These are phyloP conservation scores for Prinsepia uniflora DNA, from an alignment of 306 rosid genomes.

Conservation along the genomic window DNA sequence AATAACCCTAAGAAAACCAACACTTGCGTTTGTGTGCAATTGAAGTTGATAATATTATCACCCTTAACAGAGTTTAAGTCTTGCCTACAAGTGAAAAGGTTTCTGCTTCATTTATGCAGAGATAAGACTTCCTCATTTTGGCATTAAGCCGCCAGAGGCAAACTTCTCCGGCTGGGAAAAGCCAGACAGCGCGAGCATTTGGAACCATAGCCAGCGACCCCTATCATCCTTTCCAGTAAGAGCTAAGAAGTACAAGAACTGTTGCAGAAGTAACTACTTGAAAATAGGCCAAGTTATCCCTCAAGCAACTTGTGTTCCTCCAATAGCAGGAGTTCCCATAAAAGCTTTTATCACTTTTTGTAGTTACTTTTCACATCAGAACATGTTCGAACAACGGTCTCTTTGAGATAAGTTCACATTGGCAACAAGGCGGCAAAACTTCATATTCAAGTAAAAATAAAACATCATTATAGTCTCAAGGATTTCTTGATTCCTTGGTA, in stretches of 20 bases:
- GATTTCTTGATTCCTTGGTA: background rate
- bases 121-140: too few species aligned
- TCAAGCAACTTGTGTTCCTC: background rate
- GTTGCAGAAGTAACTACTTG: too few species aligned
- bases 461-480: background rate
- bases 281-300: background rate
- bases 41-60: too few species aligned
- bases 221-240: too few species aligned
- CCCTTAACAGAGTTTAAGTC: background rate
- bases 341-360: background rate
- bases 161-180: too few species aligned
- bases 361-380: background rate
- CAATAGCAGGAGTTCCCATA: background rate
- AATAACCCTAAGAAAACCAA: too few species aligned
- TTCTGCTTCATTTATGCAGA: background rate
- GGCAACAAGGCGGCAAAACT: background rate
- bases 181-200: too few species aligned
- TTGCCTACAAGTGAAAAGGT: background rate
- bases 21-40: too few species aligned
- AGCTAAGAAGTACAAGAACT: too few species aligned
- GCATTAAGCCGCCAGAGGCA: too few species aligned
- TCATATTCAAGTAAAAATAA: background rate
- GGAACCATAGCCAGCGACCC: too few species aligned
- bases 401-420: constrained; percentile 3
- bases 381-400: background rate